Base-by-base conservation (phyloP, 441 rosid species). In the Pelargonium cotyledonis region DNA sequence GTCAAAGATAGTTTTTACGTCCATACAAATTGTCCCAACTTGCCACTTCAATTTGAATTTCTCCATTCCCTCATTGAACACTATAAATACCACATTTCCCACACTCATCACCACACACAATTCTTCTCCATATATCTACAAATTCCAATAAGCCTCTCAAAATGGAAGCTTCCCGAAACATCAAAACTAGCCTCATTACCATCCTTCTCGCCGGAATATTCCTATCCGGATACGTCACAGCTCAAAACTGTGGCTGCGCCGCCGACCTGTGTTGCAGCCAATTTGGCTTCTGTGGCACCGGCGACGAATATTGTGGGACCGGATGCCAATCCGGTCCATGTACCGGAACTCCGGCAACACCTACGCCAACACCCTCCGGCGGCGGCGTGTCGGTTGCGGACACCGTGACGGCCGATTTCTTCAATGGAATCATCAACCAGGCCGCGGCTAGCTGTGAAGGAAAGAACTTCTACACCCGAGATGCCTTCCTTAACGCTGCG, bases 311-410 rank as follows among this genome's bases (percentile, higher is more conserved):
- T 65, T 72, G 70, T 14, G 75, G 70, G 44, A 1, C 70, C 0
- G 91, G 89, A 3, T 84, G 87, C 78, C 80, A 71, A 35, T 71
- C 75, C 49, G 86, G 89, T 1, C 89, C 89, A 0, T 86, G 89
- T 60, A 44, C 53, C 9, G 16, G 75, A 1, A 69, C 82, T 3
- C 84, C 77, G 8, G 5, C 67, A 6, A n/a, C 78, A 0, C 11
- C 51, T 2, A 46, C 51, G 4, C 15, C 53, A 0, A 47, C 53
- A 11, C 53, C 53, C 53, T 9, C 53, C 11, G n/a, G 53, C 12
- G 72, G 68, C 35, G 78, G 68, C 51, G 86, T 73, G 1, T 74
- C 84, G 8, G 85, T 84, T 51, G 73, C 83, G 1, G 72, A 53
- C 47, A 57, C 78, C 38, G 89, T 80, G 43, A 79, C 85, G 1